Evolutionary conservation across 108 stramenopile genomes (phyloP).

Genomic region (Aureococcus anophagefferens): DNA sequence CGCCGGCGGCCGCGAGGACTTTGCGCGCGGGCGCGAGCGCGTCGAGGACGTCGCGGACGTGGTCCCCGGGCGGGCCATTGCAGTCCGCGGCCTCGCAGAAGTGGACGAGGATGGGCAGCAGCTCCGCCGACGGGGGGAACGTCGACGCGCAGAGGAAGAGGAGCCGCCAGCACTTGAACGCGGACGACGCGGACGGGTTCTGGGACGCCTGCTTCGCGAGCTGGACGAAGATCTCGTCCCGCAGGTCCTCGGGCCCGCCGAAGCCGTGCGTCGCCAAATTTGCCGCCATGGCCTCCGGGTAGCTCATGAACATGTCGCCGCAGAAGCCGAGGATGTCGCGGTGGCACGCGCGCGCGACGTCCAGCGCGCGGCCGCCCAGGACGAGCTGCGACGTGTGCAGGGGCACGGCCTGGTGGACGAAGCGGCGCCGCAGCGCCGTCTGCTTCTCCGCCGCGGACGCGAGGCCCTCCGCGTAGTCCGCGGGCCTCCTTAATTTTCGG

Average conservation of each 20-base stretch:
- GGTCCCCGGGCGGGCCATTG: too few relatives aligned
- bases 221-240: conserved; percentile 16
- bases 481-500: too few relatives aligned
- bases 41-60: too few relatives aligned
- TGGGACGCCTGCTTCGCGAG: conserved; percentile 7
- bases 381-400: too few relatives aligned
- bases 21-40: too few relatives aligned
- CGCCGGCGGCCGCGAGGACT: too few relatives aligned
- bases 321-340: conserved; percentile 12
- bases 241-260: conserved; percentile 4
- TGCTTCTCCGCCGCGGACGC: too few relatives aligned
- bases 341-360: neutral
- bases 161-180: conserved; percentile 7
- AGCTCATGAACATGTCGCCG: conserved; percentile 6
- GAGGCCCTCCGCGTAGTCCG: too few relatives aligned
- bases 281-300: conserved; percentile 4
- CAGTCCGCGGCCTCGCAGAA: neutral
- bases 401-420: too few relatives aligned
- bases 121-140: conserved; percentile 4
- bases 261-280: conserved; percentile 5
- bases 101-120: neutral
- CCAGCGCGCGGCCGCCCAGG: too few relatives aligned
- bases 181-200: conserved; percentile 7
- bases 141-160: conserved; percentile 6
- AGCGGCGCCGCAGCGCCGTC: too few relatives aligned